phyloP scores from a whole-genome alignment of 1,139 yeast genomes.

The Pichia sp. region DNA sequence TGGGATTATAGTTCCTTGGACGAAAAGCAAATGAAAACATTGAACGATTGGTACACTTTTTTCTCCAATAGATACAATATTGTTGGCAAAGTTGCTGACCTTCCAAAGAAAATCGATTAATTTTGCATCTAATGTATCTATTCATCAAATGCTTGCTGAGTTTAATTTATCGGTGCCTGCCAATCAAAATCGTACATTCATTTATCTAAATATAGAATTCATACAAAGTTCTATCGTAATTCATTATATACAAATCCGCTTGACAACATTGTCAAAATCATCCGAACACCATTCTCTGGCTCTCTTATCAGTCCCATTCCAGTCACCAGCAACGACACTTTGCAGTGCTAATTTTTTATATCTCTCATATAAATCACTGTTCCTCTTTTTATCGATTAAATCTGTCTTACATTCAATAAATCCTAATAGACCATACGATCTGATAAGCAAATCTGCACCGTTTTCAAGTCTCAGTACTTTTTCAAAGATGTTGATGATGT shows the following conservation, averaged over 20 bases:
- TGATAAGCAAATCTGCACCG: slow-evolving; percentile 55
- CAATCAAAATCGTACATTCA: too few relatives aligned
- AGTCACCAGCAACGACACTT: slow-evolving; percentile 34
- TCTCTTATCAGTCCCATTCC: slow-evolving; percentile 45
- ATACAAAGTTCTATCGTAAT: not conserved
- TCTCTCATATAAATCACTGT: slow-evolving; percentile 29
- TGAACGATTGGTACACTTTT: slow-evolving; percentile 53
- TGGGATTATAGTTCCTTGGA: slow-evolving; percentile 45
- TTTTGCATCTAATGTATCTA: not conserved
- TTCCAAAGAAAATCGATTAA: slow-evolving; percentile 15
- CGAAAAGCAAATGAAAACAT: slow-evolving; percentile 41
- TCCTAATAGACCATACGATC: slow-evolving; percentile 55
- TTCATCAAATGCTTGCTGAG: too few relatives aligned
- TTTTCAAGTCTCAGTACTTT: slow-evolving; percentile 47
- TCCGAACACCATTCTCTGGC: slow-evolving; percentile 52
- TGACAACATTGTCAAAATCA: slow-evolving; percentile 38
- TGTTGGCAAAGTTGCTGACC: slow-evolving; percentile 31
- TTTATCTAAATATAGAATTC: too few relatives aligned
- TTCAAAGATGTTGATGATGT: slow-evolving; percentile 39
- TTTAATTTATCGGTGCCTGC: too few relatives aligned
- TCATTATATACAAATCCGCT: slow-evolving; percentile 22
- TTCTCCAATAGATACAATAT: slow-evolving; percentile 44
- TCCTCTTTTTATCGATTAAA: slow-evolving; percentile 18
- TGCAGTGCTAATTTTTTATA: slow-evolving; percentile 41
- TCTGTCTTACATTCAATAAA: slow-evolving; percentile 38